phyloP scores from a whole-genome alignment of 495 filamentous ascomycete genomes.

The Hypoxylon subgilvum region DNA sequence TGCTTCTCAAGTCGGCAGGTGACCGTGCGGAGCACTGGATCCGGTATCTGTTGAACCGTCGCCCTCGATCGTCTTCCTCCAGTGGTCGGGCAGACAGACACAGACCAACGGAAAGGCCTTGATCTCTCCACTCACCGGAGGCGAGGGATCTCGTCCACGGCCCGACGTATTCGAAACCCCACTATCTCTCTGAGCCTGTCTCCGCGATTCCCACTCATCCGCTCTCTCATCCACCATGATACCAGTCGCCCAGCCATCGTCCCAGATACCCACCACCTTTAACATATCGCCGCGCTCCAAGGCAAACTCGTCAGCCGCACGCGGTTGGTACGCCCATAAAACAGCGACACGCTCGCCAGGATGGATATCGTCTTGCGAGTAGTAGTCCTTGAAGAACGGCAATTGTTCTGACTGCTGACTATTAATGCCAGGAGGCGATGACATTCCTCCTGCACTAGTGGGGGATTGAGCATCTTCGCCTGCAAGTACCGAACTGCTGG shows the following conservation, averaged over 20 bases:
- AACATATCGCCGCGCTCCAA: constrained; percentile 98
- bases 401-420: constrained; percentile 95
- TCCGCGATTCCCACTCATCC: constrained; percentile 83
- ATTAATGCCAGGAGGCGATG: constrained; percentile 79
- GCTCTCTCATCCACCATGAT: constrained; percentile 79
- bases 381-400: constrained; percentile 97
- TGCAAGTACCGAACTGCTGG: constrained; percentile 78
- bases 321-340: constrained; percentile 95
- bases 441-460: constrained; percentile 74
- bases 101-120: constrained; percentile 99
- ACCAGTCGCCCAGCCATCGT: constrained; percentile 99
- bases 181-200: constrained; percentile 83
- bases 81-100: constrained; percentile 95
- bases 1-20: constrained; percentile 37
- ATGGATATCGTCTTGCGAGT: constrained; percentile 94
- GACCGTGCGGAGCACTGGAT: constrained; percentile 51
- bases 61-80: constrained; percentile 95
- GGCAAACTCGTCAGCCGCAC: constrained; percentile 91
- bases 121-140: constrained; percentile 79
- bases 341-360: constrained; percentile 87
- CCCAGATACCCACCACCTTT: constrained; percentile 98
- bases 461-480: constrained; percentile 78
- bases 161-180: constrained; percentile 87
- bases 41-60: constrained; percentile 67
- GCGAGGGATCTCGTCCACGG: constrained; percentile 62